Evolutionary conservation across 352 stramenopile genomes (phyloP).

Genomic region (Plasmopara viticola): DNA sequence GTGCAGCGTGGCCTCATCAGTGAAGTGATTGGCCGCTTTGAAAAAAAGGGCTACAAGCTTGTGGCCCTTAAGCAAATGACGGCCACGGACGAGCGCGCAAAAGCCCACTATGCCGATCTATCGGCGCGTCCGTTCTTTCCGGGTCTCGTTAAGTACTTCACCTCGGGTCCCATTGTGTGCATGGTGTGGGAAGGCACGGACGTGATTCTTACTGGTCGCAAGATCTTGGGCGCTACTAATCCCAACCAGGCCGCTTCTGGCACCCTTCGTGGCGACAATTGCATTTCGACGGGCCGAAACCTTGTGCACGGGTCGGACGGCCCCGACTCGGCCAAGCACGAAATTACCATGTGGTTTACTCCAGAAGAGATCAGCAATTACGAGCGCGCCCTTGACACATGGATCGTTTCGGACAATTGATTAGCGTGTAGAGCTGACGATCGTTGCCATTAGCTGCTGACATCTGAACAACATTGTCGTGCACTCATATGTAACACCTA

Average conservation of each 20-base stretch:
- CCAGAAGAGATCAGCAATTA: slow-evolving; percentile 90
- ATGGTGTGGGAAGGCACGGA: slow-evolving; percentile 93
- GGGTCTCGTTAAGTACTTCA: slow-evolving; percentile 89
- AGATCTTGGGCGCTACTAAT: slow-evolving; percentile 95
- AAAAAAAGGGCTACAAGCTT: slow-evolving; percentile 96
- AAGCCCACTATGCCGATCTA: slow-evolving; percentile 92
- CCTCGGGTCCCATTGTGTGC: slow-evolving; percentile 92
- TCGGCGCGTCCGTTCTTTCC: slow-evolving; percentile 89
- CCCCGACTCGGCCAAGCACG: slow-evolving; percentile 88
- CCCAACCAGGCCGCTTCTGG: slow-evolving; percentile 90
- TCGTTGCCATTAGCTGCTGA: neutral
- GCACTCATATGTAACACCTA: neutral
- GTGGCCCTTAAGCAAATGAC: slow-evolving; percentile 93
- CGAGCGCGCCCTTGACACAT: slow-evolving; percentile 76
- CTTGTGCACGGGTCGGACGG: slow-evolving; percentile 91
- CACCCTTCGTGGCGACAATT: slow-evolving; percentile 93
- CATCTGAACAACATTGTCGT: slow-evolving; percentile 2
- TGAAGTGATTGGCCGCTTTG: slow-evolving; percentile 93
- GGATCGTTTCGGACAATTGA: slow-evolving; percentile 88
- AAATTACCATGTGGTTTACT: slow-evolving; percentile 93
- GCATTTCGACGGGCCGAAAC: slow-evolving; percentile 88
- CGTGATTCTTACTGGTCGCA: slow-evolving; percentile 91
- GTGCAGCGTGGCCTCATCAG: slow-evolving; percentile 91
- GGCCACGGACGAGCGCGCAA: slow-evolving; percentile 84
- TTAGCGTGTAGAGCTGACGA: slow-evolving; percentile 4